These are phyloP conservation scores for Pneumocystis wakefieldiae DNA, from an alignment of 1,139 yeast genomes.

Conservation along the genomic window DNA sequence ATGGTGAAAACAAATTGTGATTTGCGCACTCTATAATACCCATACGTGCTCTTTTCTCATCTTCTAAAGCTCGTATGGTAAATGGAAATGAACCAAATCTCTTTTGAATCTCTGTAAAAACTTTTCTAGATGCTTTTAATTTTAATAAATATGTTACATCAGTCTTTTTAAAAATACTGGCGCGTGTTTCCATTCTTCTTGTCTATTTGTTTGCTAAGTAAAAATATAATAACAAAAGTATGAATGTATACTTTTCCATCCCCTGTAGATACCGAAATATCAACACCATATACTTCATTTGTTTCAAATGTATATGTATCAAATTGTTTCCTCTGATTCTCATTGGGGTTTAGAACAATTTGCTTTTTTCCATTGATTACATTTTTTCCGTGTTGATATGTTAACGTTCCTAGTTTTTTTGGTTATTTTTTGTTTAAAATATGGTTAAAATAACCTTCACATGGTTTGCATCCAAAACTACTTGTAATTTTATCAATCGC, in stretches of 20 bases:
- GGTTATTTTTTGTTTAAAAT: neutral
- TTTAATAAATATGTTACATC: slow-evolving; percentile 52
- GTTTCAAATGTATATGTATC: slow-evolving; percentile 55
- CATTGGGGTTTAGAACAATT: slow-evolving; percentile 60
- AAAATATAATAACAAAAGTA: neutral
- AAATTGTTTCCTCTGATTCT: slow-evolving; percentile 48
- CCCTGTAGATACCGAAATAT: slow-evolving; percentile 49
- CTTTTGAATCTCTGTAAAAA: slow-evolving; percentile 52
- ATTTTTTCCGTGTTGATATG: slow-evolving; percentile 57
- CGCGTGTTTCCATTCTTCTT: slow-evolving; percentile 42
- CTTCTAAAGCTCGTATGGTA: slow-evolving; percentile 50
- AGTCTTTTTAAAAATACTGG: slow-evolving; percentile 60
- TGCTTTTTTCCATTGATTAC: slow-evolving; percentile 64
- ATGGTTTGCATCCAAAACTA: slow-evolving; percentile 44
- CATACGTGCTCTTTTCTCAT: slow-evolving; percentile 58
- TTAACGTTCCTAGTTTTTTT: slow-evolving; percentile 23
- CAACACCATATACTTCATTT: slow-evolving; percentile 67
- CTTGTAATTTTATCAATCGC: slow-evolving; percentile 50
- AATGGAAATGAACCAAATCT: slow-evolving; percentile 59
- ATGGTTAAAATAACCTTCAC: slow-evolving; percentile 42
- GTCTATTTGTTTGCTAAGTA: slow-evolving; percentile 21
- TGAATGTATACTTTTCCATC: slow-evolving; percentile 38
- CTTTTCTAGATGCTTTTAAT: slow-evolving; percentile 57
- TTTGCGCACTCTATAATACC: slow-evolving; percentile 61
- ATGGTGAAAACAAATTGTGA: slow-evolving; percentile 55